Percentiles rank a stretch among this genome's conserved stretches.
Evolutionary conservation across 495 filamentous ascomycete genomes (phyloP).

Genomic region (Evernia prunastri): DNA sequence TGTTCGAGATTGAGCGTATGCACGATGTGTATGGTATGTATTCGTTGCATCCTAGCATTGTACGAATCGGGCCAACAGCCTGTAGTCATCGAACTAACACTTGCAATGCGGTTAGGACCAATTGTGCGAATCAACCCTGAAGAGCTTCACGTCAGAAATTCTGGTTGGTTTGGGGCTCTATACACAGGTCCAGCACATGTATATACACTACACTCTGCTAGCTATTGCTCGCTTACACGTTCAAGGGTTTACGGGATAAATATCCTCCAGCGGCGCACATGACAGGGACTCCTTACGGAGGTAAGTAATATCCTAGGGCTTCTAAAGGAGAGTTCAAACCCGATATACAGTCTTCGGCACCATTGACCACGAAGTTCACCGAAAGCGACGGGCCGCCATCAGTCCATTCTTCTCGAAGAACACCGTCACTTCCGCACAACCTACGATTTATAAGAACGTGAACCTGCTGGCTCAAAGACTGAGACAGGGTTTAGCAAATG

Average conservation of each 20-base stretch:
- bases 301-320: conserved; percentile 17
- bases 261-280: conserved; percentile 21
- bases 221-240: not conserved
- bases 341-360: conserved; percentile 32
- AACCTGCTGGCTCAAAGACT: conserved; percentile 20
- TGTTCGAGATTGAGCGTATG: conserved; percentile 12
- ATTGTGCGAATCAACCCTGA: conserved; percentile 26
- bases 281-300: conserved; percentile 16
- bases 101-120: conserved; percentile 17
- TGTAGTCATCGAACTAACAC: not conserved
- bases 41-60: no score
- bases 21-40: conserved; percentile 10
- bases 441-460: conserved; percentile 28
- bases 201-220: not conserved
- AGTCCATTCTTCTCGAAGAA: conserved; percentile 40
- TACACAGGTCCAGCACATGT: conserved; percentile 13
- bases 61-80: not conserved
- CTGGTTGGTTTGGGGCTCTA: conserved; percentile 21
- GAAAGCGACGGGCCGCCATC: conserved; percentile 34
- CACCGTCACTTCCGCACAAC: conserved; percentile 33
- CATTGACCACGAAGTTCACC: conserved; percentile 41
- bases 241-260: conserved; percentile 28
- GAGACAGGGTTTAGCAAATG: not conserved
- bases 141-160: conserved; percentile 26
- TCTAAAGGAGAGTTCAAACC: not conserved